Evolutionary conservation across 768 basidiomycete genomes (phyloP), one percentile per base, ranked within the genome.

Genomic region (Boletus tylopilopsis): DNA sequence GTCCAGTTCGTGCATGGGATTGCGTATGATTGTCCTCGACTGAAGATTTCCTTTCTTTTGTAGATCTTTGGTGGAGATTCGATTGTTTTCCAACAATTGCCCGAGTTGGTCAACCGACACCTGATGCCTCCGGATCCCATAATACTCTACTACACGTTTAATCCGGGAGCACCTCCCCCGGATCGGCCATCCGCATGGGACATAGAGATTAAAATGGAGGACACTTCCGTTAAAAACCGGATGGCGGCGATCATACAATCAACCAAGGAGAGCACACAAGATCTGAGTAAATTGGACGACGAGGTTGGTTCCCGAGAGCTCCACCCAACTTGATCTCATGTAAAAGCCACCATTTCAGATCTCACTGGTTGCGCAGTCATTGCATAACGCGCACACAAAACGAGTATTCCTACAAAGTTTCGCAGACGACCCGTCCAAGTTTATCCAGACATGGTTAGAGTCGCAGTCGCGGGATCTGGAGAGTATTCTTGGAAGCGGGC

Each of bases 391-490:
- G 1, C 85, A 91, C 60, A 76, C 90, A 55, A 95, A 94, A 67
- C 78, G n/a, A n/a, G n/a, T n/a, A n/a, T n/a, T n/a, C n/a, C n/a
- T n/a, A n/a, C n/a, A n/a, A 54, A 81, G 83, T 2, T 96, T 96
- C 62, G 82, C 90, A 13, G 72, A 79, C 0, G 81, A 93, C 42
- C 90, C 94, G 8, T 74, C 83, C 6, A 75, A 76, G 54, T 89
- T 97, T 64, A 87, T 94, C 48, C 87, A 94, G 61, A 87, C 82
- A 3, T 97, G 92, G 92, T 67, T 97, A 16, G 87, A 88, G 58
- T 93, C 90, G 2, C 94, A 97, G 66, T 90, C 92, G 40, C 79
- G 91, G 13, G 94, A 97, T 68, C 68, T 97, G 37, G n/a, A n/a
- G n/a, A n/a, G n/a, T n/a, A n/a, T n/a, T n/a, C n/a, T n/a, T n/a